These are phyloP conservation scores for Haplosporangium sp. DNA, from an alignment of 371 early-diverging fungal species.

Conservation along the genomic window DNA sequence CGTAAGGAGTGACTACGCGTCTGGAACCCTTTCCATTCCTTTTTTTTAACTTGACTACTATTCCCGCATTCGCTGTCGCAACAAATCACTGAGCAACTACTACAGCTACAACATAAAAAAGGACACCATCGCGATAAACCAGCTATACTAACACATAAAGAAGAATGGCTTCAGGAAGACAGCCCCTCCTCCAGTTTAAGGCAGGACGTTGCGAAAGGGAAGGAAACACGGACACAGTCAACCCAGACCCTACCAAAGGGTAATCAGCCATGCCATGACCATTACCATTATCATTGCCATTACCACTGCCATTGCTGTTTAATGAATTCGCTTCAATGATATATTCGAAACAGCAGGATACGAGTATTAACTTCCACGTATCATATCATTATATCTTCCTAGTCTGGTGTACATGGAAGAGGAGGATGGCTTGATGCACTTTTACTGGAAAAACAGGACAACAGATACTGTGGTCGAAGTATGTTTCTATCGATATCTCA, in stretches of 20 bases:
- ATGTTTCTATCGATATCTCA: too few relatives aligned
- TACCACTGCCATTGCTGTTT: too few relatives aligned
- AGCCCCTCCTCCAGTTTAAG: constrained; percentile 73
- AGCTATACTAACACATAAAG: not conserved
- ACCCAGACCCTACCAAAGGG: constrained; percentile 82
- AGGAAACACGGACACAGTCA: constrained; percentile 68
- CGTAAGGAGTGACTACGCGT: too few relatives aligned
- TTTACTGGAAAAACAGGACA: constrained; percentile 81
- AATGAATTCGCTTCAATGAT: too few relatives aligned
- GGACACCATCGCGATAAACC: too few relatives aligned
- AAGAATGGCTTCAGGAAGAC: constrained; percentile 36
- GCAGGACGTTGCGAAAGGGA: constrained; percentile 82
- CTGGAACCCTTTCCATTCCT: too few relatives aligned
- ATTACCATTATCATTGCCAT: not conserved
- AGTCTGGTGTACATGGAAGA: constrained; percentile 67
- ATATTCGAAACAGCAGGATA: not conserved
- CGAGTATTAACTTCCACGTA: constrained; percentile 6
- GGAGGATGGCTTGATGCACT: constrained; percentile 78
- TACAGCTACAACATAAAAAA: too few relatives aligned
- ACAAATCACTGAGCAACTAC: too few relatives aligned
- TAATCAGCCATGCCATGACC: constrained; percentile 36
- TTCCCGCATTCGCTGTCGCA: too few relatives aligned
- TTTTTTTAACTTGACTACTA: too few relatives aligned
- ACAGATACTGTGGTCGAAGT: constrained; percentile 66
- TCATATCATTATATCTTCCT: constrained; percentile 15